Evolutionary conservation across 495 filamentous ascomycete genomes (phyloP).

Genomic region (Aspergillus conjunctus): DNA sequence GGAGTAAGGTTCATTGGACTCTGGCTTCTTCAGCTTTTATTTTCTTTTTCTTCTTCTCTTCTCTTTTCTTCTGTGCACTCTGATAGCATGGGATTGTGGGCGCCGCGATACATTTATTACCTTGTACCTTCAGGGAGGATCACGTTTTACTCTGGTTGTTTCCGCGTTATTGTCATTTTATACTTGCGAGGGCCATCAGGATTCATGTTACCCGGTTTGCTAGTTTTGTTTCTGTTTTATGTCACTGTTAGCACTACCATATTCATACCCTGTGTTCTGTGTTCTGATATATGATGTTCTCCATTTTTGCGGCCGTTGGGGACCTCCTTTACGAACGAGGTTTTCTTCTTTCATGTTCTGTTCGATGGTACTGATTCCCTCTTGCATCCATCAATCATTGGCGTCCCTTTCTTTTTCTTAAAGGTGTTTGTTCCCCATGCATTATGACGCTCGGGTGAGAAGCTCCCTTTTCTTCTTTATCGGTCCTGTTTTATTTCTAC

Average conservation of each 20-base stretch:
- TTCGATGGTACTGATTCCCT: slow-evolving; percentile 20
- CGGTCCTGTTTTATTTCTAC: slow-evolving; percentile 1
- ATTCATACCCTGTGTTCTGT: slow-evolving; percentile 26
- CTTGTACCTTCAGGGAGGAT: slow-evolving; percentile 37
- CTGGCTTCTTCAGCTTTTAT: slow-evolving; percentile 31
- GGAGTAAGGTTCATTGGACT: slow-evolving; percentile 46
- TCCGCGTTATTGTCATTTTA: slow-evolving; percentile 30
- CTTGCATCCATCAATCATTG: slow-evolving; percentile 11
- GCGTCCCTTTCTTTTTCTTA: slow-evolving; percentile 16
- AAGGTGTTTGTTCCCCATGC: slow-evolving; percentile 10
- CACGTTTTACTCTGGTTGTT: slow-evolving; percentile 39
- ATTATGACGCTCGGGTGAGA: neutral
- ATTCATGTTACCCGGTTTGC: slow-evolving; percentile 29
- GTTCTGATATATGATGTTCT: slow-evolving; percentile 11
- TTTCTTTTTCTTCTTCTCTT: slow-evolving; percentile 22
- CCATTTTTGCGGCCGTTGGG: slow-evolving; percentile 5
- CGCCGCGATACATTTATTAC: slow-evolving; percentile 37
- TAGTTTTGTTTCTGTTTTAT: slow-evolving; percentile 15
- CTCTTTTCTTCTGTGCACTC: slow-evolving; percentile 23
- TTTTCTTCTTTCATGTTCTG: slow-evolving; percentile 21
- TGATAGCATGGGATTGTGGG: slow-evolving; percentile 43
- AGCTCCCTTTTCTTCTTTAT: slow-evolving; percentile 4
- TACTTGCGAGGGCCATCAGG: slow-evolving; percentile 27
- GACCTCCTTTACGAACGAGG: slow-evolving; percentile 4
- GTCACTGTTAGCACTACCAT: slow-evolving; percentile 19